Conservation (phyloP, 2,329 filamentous ascomycete species). For the Aspergillus unguis region DNA sequence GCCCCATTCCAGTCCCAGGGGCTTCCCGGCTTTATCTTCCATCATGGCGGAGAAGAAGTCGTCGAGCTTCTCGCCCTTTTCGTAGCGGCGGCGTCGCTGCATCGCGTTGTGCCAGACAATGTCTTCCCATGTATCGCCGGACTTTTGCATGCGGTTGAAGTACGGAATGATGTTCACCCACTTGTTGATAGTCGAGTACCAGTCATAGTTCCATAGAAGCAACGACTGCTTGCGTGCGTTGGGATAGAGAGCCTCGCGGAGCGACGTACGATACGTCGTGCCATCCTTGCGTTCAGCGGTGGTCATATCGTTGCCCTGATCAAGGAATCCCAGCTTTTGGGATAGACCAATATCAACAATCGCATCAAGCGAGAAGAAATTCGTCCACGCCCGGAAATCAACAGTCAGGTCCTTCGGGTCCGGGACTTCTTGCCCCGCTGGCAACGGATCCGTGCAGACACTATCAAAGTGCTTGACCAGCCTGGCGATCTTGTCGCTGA, state of each 20-base stretch:
- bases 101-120: conserved; percentile 48
- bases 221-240: conserved; percentile 51
- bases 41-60: conserved; percentile 59
- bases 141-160: conserved; percentile 40
- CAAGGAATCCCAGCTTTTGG: conserved; percentile 52
- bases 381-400: conserved; percentile 52
- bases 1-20: conserved; percentile 53
- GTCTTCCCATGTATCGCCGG: conserved; percentile 41
- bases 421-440: conserved; percentile 17
- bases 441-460: conserved; percentile 24
- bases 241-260: conserved; percentile 52
- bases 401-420: conserved; percentile 35
- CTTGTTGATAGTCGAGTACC: conserved; percentile 49
- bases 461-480: conserved; percentile 49
- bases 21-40: conserved; percentile 47
- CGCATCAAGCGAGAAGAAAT: conserved; percentile 57
- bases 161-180: conserved; percentile 48
- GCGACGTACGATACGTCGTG: conserved; percentile 44
- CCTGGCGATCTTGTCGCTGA: conserved; percentile 50
- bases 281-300: conserved; percentile 47
- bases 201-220: conserved; percentile 41
- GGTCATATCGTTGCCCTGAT: conserved; percentile 47
- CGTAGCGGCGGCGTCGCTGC: conserved; percentile 28
- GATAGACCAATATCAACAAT: conserved; percentile 56
- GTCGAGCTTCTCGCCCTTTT: conserved; percentile 53